These are phyloP conservation scores for Dothiorella sarmentorum DNA, from an alignment of 2,329 filamentous ascomycete genomes.

Conservation along the genomic window DNA sequence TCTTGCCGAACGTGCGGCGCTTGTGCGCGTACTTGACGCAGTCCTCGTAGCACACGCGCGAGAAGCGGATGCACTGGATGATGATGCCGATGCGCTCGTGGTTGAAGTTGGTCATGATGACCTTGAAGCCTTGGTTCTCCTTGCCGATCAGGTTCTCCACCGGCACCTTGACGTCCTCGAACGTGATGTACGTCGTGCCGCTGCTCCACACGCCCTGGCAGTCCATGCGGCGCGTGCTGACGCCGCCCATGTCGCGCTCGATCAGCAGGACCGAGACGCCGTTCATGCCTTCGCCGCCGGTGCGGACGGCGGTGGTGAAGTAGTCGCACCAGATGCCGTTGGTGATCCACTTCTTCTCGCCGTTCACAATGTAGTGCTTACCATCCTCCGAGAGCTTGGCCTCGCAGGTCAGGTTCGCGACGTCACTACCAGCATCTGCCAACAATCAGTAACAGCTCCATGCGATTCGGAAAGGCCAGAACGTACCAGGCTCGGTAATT, in stretches of 20 bases:
- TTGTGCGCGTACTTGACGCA: constrained; percentile 96
- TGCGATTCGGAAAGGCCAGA: not conserved
- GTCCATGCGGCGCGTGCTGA: constrained; percentile 93
- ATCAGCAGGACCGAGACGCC: constrained; percentile 89
- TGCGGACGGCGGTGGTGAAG: constrained; percentile 95
- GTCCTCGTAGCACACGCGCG: constrained; percentile 95
- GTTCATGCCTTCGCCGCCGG: constrained; percentile 85
- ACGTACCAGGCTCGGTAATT: constrained; percentile 73
- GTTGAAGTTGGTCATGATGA: constrained; percentile 42
- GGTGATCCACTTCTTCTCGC: constrained; percentile 99
- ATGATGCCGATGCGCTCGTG: constrained; percentile 98
- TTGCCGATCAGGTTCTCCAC: constrained; percentile 99
- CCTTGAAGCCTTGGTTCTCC: constrained; percentile 95
- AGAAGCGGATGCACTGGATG: constrained; percentile 94
- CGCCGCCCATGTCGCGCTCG: constrained; percentile 77
- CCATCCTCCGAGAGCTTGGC: constrained; percentile 92
- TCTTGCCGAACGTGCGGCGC: constrained; percentile 93
- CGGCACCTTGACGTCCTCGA: constrained; percentile 98
- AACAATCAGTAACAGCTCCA: constrained; percentile 19
- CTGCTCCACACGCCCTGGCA: constrained; percentile 96
- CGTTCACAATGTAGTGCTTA: constrained; percentile 99
- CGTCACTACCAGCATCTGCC: constrained; percentile 84
- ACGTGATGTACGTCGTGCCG: constrained; percentile 95
- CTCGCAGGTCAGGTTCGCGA: constrained; percentile 92
- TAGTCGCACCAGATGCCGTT: constrained; percentile 97